Conservation (phyloP, 192 early-diverging fungal genomes). For the Kappamyces sp. region DNA sequence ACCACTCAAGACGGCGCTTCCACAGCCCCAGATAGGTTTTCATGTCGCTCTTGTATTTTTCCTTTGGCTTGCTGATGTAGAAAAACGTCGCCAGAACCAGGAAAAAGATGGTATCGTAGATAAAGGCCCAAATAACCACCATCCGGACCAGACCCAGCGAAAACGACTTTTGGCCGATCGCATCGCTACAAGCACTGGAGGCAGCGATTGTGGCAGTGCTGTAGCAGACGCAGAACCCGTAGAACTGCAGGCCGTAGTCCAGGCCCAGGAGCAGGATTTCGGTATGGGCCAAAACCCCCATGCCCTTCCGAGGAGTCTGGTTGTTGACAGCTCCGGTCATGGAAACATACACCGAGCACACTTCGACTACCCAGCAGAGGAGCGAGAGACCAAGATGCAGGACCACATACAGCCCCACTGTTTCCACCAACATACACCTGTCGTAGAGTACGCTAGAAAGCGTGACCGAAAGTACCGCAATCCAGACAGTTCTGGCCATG, state of each 20-base stretch:
- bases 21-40: constrained; percentile 25
- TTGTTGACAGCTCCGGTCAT: constrained; percentile 28
- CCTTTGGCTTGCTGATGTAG: constrained; percentile 8
- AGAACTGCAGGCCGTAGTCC: constrained; percentile 17
- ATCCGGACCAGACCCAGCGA: constrained; percentile 20
- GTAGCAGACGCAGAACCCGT: constrained; percentile 23
- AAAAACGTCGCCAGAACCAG: constrained; percentile 15
- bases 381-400: not conserved
- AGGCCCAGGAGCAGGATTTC: not conserved
- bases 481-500: constrained; percentile 28
- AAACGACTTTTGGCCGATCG: constrained; percentile 5
- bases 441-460: not conserved
- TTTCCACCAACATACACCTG: not conserved
- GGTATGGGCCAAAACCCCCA: constrained; percentile 16
- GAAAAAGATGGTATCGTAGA: constrained; percentile 19
- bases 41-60: not conserved
- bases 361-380: no score
- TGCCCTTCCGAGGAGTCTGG: constrained; percentile 20
- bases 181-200: not conserved
- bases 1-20: constrained; percentile 26
- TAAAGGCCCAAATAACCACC: constrained; percentile 29
- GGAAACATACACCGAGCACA: constrained; percentile 13
- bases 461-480: not conserved
- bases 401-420: not conserved
- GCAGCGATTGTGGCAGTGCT: constrained; percentile 6